These are phyloP conservation scores for Colletotrichum sp. DNA, from an alignment of 2,329 filamentous ascomycete species.

Conservation along the genomic window DNA sequence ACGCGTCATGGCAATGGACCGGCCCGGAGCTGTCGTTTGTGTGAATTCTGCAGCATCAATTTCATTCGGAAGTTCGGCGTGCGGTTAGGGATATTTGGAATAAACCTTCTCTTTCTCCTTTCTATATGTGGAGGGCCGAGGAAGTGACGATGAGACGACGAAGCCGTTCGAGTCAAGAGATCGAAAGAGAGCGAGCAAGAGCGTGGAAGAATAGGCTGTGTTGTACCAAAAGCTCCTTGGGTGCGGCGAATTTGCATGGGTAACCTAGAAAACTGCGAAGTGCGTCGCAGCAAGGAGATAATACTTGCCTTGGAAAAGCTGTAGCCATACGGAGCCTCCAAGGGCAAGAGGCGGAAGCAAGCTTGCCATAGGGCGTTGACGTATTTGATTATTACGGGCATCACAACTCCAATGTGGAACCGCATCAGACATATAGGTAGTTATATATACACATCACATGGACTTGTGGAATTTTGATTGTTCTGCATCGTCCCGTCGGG, in stretches of 20 bases:
- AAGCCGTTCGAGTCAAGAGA: not conserved
- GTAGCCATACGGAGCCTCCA: not conserved
- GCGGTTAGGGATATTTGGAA: constrained; percentile 19
- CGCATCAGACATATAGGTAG: constrained; percentile 11
- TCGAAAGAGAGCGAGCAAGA: not conserved
- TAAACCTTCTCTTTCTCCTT: constrained; percentile 18
- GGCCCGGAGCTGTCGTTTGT: constrained; percentile 1
- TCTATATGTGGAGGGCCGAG: not conserved
- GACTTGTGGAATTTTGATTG: not conserved
- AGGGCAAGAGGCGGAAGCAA: not conserved
- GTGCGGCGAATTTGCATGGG: constrained; percentile 12
- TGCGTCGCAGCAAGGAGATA: constrained; percentile 3
- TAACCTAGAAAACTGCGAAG: constrained; percentile 3
- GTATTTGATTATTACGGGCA: constrained; percentile 9
- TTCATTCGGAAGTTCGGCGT: constrained; percentile 21
- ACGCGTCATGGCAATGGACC: not conserved
- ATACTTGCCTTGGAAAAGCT: not conserved
- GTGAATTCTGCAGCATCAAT: constrained; percentile 16
- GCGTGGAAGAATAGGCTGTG: not conserved
- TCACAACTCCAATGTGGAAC: not conserved
- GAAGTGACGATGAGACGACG: constrained; percentile 4
- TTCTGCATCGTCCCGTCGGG: not conserved
- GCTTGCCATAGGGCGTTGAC: not conserved
- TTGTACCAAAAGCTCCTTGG: constrained; percentile 18
- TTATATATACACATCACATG: constrained; percentile 4